Base-by-base conservation (phyloP, 2,329 filamentous ascomycete species). In the Parastagonospora nodorum region DNA sequence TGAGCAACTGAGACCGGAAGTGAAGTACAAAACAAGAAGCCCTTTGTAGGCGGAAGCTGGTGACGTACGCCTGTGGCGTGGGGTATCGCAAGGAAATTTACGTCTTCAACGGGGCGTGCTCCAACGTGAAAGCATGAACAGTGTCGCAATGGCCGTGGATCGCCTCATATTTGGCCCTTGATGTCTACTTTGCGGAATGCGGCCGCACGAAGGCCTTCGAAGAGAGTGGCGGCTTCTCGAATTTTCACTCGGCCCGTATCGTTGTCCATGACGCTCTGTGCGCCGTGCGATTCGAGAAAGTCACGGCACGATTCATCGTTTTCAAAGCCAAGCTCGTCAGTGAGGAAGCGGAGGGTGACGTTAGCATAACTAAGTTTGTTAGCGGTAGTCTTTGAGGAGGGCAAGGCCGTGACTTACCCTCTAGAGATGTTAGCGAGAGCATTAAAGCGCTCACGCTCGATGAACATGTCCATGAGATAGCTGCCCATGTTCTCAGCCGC, bases 381-480 rank as follows among this genome's bases (percentile, higher is more conserved):
- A 88, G 83, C 64, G 66, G 27, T 19, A n/a, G 4, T 32, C 9
- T 28, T 1, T 8, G 8, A 8, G 28, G 28, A 24, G 7, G 4
- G 4, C 9, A 1, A 2, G 28, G 24, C 11, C 19, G 10, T 16
- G 2, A 85, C 93, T 80, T 79, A 99, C 94, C 90, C 87, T 90
- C 84, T 95, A 84, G 92, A 96, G 64, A 99, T 94, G 73, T 88
- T 90, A 74, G 91, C 88, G 71, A 99, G 79, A 60, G 94, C 94
- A 70, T 88, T 87, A 61, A 99, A 84, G 67, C 94, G 90, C 80
- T 99, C 93, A 71, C 94, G 88, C 68, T 87, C 87, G 73, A 97
- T 89, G 80, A 99, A 97, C 90, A 96, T 97, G 79, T 99, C 94
- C 90, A 99, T 96, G 44, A 99, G 84, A 77, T 97, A 97, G 64